Conservation (phyloP, 2,329 filamentous ascomycete genomes). For the Aspergillus sp. region DNA sequence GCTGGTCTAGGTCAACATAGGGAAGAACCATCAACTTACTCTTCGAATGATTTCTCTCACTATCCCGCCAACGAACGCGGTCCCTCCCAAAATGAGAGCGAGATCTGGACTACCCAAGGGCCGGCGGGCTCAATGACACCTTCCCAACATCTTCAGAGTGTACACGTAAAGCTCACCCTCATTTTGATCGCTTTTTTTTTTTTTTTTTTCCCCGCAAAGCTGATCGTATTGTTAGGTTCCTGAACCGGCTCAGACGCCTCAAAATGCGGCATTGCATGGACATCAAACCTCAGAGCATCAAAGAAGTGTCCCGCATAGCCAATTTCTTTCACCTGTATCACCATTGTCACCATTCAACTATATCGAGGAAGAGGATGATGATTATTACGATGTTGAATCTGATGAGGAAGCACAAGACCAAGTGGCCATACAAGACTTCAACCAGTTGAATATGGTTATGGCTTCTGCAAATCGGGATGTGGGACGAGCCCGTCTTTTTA, state of each 20-base stretch:
- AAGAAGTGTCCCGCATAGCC: neutral
- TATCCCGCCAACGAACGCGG: neutral
- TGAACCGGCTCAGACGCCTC: neutral
- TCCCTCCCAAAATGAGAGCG: neutral
- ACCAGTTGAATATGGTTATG: conserved; percentile 45
- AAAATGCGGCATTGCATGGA: neutral
- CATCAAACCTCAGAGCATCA: conserved; percentile 1
- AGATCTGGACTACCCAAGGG: neutral
- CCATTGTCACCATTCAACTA: conserved; percentile 28
- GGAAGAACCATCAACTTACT: neutral
- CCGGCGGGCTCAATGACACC: neutral
- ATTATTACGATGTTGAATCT: conserved; percentile 62
- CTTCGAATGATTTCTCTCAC: neutral
- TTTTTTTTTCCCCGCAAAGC: neutral
- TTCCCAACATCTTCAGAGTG: neutral
- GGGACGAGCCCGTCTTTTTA: conserved; percentile 50
- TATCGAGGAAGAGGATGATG: conserved; percentile 57
- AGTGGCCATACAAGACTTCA: conserved; percentile 33
- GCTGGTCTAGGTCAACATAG: neutral
- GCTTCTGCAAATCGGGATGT: conserved; percentile 45
- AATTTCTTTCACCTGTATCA: conserved; percentile 14
- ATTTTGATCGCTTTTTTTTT: too few relatives aligned
- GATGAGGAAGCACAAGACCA: conserved; percentile 57
- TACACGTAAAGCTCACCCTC: neutral
- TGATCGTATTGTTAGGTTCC: neutral